These are phyloP conservation scores for Exophiala sp. DNA, from an alignment of 2,329 filamentous ascomycete genomes.

Conservation along the genomic window DNA sequence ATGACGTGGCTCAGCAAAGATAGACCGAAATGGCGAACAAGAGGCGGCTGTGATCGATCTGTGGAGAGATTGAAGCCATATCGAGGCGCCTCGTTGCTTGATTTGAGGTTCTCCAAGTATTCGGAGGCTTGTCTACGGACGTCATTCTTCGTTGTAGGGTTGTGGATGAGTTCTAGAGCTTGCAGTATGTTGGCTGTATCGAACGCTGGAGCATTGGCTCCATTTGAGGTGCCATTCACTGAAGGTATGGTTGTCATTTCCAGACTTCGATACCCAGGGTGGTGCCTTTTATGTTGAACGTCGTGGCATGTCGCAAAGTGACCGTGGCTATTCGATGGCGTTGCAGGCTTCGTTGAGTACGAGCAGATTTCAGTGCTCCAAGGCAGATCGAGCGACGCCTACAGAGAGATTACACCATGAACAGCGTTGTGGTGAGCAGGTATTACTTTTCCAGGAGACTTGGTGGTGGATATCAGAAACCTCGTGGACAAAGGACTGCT, in stretches of 20 bases:
- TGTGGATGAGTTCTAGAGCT: conserved; percentile 85
- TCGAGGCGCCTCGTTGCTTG: conserved; percentile 71
- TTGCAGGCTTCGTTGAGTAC: background rate
- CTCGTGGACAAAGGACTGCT: too few relatives aligned
- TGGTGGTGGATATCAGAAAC: too few relatives aligned
- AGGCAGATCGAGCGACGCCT: too few relatives aligned
- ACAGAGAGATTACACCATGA: too few relatives aligned
- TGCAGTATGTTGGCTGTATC: conserved; percentile 61
- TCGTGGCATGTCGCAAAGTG: conserved; percentile 9
- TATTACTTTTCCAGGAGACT: too few relatives aligned
- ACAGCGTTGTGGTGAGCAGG: too few relatives aligned
- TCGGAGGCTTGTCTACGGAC: conserved; percentile 76
- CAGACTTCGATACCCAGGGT: background rate
- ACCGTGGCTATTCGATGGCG: background rate
- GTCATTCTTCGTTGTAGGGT: conserved; percentile 73
- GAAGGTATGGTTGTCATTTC: conserved; percentile 13
- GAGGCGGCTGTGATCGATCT: conserved; percentile 68
- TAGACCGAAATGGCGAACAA: conserved; percentile 89
- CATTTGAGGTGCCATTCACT: conserved; percentile 8
- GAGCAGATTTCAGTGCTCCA: background rate
- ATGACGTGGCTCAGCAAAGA: conserved; percentile 88
- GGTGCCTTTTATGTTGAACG: background rate
- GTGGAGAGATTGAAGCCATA: conserved; percentile 81
- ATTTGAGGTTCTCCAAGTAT: conserved; percentile 84
- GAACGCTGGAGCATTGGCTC: conserved; percentile 4